Base-by-base conservation (phyloP, 148 eudicot species). In the Rhododendron henanense region DNA sequence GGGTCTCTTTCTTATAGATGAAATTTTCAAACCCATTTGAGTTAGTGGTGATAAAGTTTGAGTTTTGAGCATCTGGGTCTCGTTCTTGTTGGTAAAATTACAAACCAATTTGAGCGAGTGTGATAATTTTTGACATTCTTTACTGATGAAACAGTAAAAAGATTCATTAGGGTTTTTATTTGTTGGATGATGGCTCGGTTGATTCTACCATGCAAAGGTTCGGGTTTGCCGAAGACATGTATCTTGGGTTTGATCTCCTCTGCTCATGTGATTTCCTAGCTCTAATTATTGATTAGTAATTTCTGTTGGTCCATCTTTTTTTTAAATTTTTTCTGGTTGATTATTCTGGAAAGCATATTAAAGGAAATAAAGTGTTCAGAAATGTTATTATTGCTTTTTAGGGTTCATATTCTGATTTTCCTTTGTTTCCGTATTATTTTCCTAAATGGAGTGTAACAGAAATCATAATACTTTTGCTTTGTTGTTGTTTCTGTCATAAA, bases 201-300 rank as follows among this genome's bases (percentile, higher is more conserved):
- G 94, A 92, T 96, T 84, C 85, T 95, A 78, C 97, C 97, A 6
- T 93, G 92, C 93, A 94, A 91, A 89, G 91, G 90, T 88, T 90
- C 91, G 28, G 88, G 87, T 84, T 89, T 95, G 37, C 90, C 94
- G 79, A 97, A 90, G 98, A 88, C 93, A 33, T 91, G 90, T 85
- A 88, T 97, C 83, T 87, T 94, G 91, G 95, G 95, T 90, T 93
- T 96, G 88, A 90, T 95, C 93, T 94, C 98, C 82, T 91, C 93
- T 75, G 84, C 92, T 89, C 96, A 92, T 90, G 99, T 96, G 99
- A 96, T 91, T 96, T 84, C 88, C 88, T 88, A 85, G 82, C 81
- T 85, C 85, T 88, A 45, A 74, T 86, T 83, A 84, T 23, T 81
- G 18, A 3, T 78, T 2, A 82, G 9, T 19, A 39, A 35, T 44